These are phyloP conservation scores for Zangia roseola DNA, from an alignment of 768 basidiomycete species.

Conservation along the genomic window DNA sequence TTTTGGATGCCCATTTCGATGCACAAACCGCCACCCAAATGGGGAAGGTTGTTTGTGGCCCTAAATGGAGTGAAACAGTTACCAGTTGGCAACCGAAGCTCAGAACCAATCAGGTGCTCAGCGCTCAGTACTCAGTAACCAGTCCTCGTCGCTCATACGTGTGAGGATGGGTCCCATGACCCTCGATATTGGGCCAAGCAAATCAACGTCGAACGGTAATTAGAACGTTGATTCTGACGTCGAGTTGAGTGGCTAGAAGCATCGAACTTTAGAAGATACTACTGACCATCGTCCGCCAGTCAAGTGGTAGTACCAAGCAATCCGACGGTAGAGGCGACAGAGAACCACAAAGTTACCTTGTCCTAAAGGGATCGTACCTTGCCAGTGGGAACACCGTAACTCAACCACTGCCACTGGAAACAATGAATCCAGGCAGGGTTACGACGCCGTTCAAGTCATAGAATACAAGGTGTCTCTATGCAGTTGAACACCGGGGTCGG, in stretches of 20 bases:
- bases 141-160: too few species aligned
- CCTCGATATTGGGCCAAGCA: not conserved
- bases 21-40: slow-evolving; percentile 26
- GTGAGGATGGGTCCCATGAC: slow-evolving; percentile 28
- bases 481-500: not conserved
- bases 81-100: too few species aligned
- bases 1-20: slow-evolving; percentile 19
- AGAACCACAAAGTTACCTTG: not conserved
- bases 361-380: not conserved
- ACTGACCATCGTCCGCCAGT: too few species aligned
- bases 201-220: not conserved
- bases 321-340: not conserved
- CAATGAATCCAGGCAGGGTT: slow-evolving; percentile 4
- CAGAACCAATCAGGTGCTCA: not conserved
- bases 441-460: slow-evolving; percentile 1
- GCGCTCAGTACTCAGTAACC: too few species aligned
- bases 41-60: slow-evolving; percentile 22
- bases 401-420: not conserved
- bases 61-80: slow-evolving; percentile 10
- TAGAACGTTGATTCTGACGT: slow-evolving; percentile 1
- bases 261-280: too few species aligned
- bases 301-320: not conserved
- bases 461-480: slow-evolving; percentile 25
- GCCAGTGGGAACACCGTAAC: too few species aligned
- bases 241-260: slow-evolving; percentile 12